phyloP scores from a whole-genome alignment of 331 rosid species.

The Acacia concinna region DNA sequence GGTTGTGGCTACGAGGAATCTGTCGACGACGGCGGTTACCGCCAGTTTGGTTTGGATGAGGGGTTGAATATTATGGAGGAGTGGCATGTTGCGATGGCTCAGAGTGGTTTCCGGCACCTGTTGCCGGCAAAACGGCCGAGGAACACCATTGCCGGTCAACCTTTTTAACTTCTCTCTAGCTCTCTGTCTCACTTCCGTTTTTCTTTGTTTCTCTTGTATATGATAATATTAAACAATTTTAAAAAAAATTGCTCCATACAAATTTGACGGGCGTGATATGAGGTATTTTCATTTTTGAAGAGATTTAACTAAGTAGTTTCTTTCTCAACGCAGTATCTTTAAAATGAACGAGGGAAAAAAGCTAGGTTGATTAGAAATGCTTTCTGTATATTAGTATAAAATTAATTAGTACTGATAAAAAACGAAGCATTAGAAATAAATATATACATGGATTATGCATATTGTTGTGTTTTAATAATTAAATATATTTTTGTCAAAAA shows the following conservation, averaged over 20 bases:
- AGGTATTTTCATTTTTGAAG: not conserved
- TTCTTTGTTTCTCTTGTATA: not conserved
- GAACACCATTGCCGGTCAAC: constrained; percentile 38
- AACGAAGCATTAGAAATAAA: not conserved
- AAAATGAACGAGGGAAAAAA: not conserved
- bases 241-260: not conserved
- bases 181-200: not conserved
- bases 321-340: not conserved
- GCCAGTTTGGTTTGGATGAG: constrained; percentile 44
- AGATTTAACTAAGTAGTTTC: not conserved
- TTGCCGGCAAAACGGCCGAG: constrained; percentile 62
- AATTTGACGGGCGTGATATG: not conserved
- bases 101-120: constrained; percentile 46
- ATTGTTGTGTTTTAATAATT: not conserved
- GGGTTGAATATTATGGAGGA: constrained; percentile 44
- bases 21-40: not conserved
- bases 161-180: not conserved
- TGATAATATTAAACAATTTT: not conserved
- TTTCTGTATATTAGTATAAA: not conserved
- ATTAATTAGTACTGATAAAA: too few species aligned
- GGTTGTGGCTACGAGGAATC: not conserved
- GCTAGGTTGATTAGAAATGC: not conserved
- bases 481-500: not conserved
- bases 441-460: too few species aligned
- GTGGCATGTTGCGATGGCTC: constrained; percentile 46